Base-by-base conservation (phyloP, 2,329 filamentous ascomycete genomes). In the Nemania sp. region DNA sequence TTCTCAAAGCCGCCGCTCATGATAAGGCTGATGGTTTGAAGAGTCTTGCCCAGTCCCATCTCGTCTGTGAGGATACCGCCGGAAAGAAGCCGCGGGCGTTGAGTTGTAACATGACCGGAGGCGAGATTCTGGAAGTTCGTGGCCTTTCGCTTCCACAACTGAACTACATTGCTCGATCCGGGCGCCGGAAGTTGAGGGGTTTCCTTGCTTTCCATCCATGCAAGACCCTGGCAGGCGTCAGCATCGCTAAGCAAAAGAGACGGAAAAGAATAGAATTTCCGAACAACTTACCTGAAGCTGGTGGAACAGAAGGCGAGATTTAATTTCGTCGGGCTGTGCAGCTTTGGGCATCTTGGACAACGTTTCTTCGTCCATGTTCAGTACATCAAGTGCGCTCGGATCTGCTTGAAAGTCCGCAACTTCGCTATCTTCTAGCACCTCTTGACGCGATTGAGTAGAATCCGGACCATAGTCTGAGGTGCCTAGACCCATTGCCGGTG, bases 51-150 rank as follows among this genome's bases (percentile, higher is more conserved):
- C 5, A 96, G 73, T 3, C 91, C 91, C 92, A 96, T 96, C 64
- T 96, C 91, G 68, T 96, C 91, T 2, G 91, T 90, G 7, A 96
- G 78, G 44, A 96, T 91, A 26, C 91, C 91, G 15, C 91, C 91
- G 44, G 84, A 89, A 6, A 89, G 83, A 19, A 96, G 77, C 1
- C 74, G 70, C 0, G 90, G 90, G 1, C 79, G 71, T 2, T 69
- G 70, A 0, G 68, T 70, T 7, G 80, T 84, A 8, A 83, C 80
- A 67, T 86, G 92, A 47, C 86, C 86, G 0, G 85, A 93, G 54
- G 86, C 89, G 60, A 90, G 78, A 70, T 89, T 91, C 52, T 78
- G 80, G 63, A 84, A 90, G 31, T 69, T 69, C 5, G 57, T 48
- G 69, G 72, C 3, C 66, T 75, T 56, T 68, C 77, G 81, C 66